Evolutionary conservation across 176 grass and related monocot species (phyloP).

Genomic region (Juncus effusus): DNA sequence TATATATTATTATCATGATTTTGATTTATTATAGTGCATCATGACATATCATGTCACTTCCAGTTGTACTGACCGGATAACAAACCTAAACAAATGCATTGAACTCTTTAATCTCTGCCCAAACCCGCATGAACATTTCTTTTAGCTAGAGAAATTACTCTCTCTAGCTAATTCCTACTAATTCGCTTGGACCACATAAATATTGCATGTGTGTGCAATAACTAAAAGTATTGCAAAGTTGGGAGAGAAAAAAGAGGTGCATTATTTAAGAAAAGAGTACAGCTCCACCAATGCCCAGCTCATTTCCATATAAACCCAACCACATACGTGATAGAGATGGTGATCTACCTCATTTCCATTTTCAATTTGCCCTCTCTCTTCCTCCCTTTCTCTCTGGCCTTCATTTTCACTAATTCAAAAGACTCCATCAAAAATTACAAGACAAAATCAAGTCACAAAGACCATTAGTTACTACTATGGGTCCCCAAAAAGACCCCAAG

Average conservation of each 20-base stretch:
- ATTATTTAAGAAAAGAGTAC: conserved; percentile 29
- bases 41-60: no score
- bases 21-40: no score
- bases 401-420: conserved; percentile 1
- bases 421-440: conserved; percentile 3
- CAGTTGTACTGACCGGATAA: no score
- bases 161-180: no score
- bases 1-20: no score
- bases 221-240: not conserved
- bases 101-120: no score
- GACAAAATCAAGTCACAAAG: not conserved
- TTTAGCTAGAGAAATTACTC: no score
- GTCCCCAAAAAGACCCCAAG: conserved; percentile 19
- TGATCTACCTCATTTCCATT: conserved; percentile 28
- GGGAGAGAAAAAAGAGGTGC: conserved; percentile 11
- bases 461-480: conserved; percentile 15
- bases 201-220: conserved; percentile 11
- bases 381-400: conserved; percentile 10
- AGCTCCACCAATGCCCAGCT: conserved; percentile 17
- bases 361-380: not conserved
- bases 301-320: conserved; percentile 31
- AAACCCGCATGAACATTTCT: no score
- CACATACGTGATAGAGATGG: conserved; percentile 31
- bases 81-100: no score
- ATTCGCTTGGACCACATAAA: no score